Evolutionary conservation across 2,329 filamentous ascomycete species (phyloP), one percentile per base, ranked within the genome.

Genomic region (Sclerotiophoma versabilis): DNA sequence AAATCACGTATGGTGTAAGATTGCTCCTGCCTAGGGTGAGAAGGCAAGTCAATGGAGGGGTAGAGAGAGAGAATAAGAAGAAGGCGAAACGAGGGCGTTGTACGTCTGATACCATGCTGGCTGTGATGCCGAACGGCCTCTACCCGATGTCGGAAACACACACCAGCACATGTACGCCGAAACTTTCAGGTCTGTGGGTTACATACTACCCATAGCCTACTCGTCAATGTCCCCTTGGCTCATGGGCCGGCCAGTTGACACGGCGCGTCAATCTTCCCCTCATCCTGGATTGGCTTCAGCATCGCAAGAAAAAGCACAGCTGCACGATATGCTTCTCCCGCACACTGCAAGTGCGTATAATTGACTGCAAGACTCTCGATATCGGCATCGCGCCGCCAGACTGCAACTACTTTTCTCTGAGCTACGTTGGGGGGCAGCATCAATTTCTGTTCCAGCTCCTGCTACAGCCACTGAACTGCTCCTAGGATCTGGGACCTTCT

Each of bases 341-440:
- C 17, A 26, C 39, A 22, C 26, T 22, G 10, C 39, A 43, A 10
- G 26, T 43, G 11, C 19, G 39, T 8, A 43, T 43, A 26, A 43
- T 43, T 26, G 39, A 43, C 39, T 43, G 39, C 39, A 43, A 43
- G 39, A 43, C 39, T 5, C 39, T 43, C 15, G 26, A 43, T 22
- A 43, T 43, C 17, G 39, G 30, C 3, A 29, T 29, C 39, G 39
- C 39, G 2, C 39, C 39, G 19, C 27, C 39, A 30, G 30, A 43
- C 19, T 43, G 39, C 12, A 43, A 43, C 15, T 43, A 43, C 39
- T 43, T 43, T 32, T 26, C 39, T 15, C 14, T 44, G n/a, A 44
- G 41, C 41, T 44, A 44, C n/a, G 41, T 44, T 44, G 41, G 41
- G 41, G 41, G 15, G 19, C 19, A 17, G 20, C 29, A 19, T 25